Percentiles rank a stretch among this genome's conserved stretches.
These are phyloP conservation scores for Lachancea nothofagi DNA, from an alignment of 805 yeast species.

Conservation along the genomic window DNA sequence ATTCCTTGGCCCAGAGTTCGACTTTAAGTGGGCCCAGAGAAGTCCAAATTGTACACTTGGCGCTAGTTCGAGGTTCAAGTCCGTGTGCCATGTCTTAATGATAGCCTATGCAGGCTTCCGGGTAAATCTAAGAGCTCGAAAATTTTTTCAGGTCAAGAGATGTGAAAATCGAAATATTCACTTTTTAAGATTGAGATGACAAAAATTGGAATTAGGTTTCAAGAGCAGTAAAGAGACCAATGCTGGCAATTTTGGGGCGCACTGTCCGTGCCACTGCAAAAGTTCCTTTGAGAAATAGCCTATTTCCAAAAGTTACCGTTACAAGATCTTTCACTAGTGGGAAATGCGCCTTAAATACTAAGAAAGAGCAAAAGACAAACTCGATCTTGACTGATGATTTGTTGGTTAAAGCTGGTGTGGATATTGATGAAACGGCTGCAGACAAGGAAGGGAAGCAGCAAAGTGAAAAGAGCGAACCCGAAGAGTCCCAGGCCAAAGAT, in stretches of 20 bases:
- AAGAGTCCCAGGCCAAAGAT: constrained; percentile 11
- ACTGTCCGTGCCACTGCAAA: constrained; percentile 1
- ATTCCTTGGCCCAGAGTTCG: constrained; percentile 66
- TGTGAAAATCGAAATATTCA: neutral
- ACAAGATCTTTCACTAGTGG: constrained; percentile 5
- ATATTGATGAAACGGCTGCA: constrained; percentile 38
- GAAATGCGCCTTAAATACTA: constrained; percentile 1
- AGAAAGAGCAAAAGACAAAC: constrained; percentile 30
- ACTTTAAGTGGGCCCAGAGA: constrained; percentile 53
- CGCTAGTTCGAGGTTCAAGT: constrained; percentile 52
- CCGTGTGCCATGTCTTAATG: constrained; percentile 6
- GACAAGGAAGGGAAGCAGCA: constrained; percentile 10
- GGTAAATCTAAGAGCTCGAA: constrained; percentile 3
- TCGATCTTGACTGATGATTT: constrained; percentile 76
- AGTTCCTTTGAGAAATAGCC: neutral
- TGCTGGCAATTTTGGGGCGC: constrained; percentile 5
- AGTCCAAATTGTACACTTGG: constrained; percentile 51
- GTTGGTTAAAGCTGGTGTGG: constrained; percentile 79
- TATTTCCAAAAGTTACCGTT: neutral
- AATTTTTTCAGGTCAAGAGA: neutral
- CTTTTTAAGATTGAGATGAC: neutral
- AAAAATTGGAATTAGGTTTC: neutral
- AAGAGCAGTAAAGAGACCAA: neutral
- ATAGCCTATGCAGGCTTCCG: constrained; percentile 2
- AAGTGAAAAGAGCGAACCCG: constrained; percentile 15